Base-by-base conservation (phyloP, 176 grass and related monocot genomes). In the Musa beccarii region DNA sequence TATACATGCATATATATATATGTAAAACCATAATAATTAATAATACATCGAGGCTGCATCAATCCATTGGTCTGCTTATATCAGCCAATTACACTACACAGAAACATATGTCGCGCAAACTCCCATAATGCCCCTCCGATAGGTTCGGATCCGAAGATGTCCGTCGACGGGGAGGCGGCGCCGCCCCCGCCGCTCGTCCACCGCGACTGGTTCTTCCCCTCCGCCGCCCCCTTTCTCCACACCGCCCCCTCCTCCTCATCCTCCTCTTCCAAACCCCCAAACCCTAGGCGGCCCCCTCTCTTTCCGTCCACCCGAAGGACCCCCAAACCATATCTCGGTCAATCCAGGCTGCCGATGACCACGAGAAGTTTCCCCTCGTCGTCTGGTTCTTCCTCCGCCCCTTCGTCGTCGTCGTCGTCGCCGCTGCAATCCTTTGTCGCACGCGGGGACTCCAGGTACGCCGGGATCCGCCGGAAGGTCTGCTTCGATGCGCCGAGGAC, bases 181-280 rank as follows among this genome's bases (percentile, higher is more conserved):
- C 11, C 25, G 19, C 34, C 77, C 16, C 81, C 85, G 53, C 11
- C 85, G 19, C 29, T 77, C 50, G 66, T 23, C 10, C 83, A 84
- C 86, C 86, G 89, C 49, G 86, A 92, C 78, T 92, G 86, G 89
- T 92, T 92, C 86, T 92, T 92, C 79, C 89, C 89, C 25, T 82
- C 86, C 74, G 75, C 89, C 75, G 81, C 79, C 24, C 80, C 85
- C 25, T 81, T 81, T 81, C 83, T 84, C 34, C 68, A 51, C 8
- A 52, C 68, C 49, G 68, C 16, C 2, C 15, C 63, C 1, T 65
- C 63, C 1, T 12, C 22, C 20, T 28, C 22, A 2, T 66, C 29
- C 0, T 73, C 78, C n/a, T 82, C 86, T 22, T 77, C 83, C 51
- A 72, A 79, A 53, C 20, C 81, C 14, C 59, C 66, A 55, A 73